Conservation (phyloP, 78 protist species). For the Dictyostelium brefeldianum region DNA sequence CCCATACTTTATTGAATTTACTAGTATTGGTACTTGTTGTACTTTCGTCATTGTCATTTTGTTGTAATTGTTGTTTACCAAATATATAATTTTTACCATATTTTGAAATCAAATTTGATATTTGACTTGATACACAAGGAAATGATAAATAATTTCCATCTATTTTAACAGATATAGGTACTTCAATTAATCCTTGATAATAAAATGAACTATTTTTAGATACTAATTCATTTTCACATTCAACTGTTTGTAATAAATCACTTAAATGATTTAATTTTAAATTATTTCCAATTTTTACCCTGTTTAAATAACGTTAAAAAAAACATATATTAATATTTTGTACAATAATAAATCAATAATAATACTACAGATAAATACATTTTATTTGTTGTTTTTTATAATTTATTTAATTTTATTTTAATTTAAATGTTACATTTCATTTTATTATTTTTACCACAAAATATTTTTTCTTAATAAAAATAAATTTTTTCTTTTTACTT, state of each 20-base stretch:
- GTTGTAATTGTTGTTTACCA: not conserved
- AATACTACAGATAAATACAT: too few species aligned
- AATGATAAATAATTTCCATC: not conserved
- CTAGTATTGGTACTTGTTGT: not conserved
- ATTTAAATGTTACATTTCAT: too few species aligned
- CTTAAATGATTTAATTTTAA: not conserved
- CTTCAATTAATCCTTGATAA: not conserved
- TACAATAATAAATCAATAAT: too few species aligned
- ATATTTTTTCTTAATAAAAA: too few species aligned
- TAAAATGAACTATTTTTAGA: not conserved
- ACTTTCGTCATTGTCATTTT: not conserved
- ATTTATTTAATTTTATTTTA: too few species aligned
- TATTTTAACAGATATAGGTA: not conserved
- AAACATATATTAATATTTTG: too few species aligned
- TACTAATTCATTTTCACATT: not conserved
- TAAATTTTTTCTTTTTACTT: too few species aligned
- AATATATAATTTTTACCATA: not conserved
- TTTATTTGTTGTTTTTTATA: too few species aligned
- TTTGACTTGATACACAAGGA: not conserved
- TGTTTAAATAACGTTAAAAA: too few species aligned
- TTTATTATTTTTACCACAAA: too few species aligned
- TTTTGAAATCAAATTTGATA: not conserved
- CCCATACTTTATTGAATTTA: not conserved
- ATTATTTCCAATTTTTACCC: constrained; percentile 4
- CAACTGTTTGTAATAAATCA: not conserved